Evolutionary conservation across 1,284 basidiomycete genomes (phyloP).

Genomic region (Naganishia albida): DNA sequence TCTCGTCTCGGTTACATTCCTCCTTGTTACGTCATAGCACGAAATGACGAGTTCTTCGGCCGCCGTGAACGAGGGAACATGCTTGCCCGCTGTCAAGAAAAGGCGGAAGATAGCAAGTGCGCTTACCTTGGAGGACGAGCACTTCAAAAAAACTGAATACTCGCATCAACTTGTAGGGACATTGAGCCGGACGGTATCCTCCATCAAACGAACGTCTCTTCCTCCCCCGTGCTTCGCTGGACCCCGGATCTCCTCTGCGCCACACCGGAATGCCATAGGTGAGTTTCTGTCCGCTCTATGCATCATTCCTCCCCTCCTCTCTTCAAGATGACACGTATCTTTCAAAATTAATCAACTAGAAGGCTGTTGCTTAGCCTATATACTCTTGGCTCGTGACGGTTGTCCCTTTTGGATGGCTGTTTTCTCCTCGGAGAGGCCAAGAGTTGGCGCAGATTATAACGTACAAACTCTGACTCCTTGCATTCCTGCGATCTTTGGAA

Average conservation of each 20-base stretch:
- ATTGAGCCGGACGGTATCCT: no score
- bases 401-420: constrained; percentile 11
- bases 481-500: background rate
- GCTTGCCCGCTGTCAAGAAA: background rate
- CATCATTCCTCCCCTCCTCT: background rate
- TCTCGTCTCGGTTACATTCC: no score
- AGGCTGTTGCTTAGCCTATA: constrained; percentile 33
- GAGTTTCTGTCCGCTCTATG: background rate
- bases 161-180: no score
- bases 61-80: background rate
- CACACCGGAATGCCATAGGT: constrained; percentile 2
- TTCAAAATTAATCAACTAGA: constrained; percentile 34
- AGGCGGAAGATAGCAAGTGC: no score
- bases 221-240: no score
- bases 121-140: no score
- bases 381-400: constrained; percentile 22
- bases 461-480: constrained; percentile 13
- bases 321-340: constrained; percentile 30
- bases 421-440: constrained; percentile 11
- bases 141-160: no score
- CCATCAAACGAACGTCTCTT: no score
- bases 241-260: no score
- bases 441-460: constrained; percentile 22
- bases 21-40: no score
- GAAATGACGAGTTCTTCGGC: background rate